Conservation (phyloP, 2,329 filamentous ascomycete genomes). For the Dactylonectria estremocensis region DNA sequence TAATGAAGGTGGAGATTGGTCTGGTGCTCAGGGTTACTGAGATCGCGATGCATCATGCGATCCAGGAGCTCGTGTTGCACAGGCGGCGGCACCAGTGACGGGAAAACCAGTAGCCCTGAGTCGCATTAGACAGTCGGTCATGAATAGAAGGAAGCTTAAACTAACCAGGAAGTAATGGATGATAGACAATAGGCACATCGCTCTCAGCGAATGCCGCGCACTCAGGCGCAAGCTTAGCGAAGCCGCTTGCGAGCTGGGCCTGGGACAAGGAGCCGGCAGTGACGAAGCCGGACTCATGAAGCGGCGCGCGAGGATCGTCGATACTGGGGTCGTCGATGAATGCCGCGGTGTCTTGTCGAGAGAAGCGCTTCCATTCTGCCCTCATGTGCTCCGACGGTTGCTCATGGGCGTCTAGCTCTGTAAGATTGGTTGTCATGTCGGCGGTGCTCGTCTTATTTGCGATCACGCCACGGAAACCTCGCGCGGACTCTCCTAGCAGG, state of each 20-base stretch:
- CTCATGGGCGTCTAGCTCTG: constrained; percentile 80
- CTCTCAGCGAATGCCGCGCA: constrained; percentile 50
- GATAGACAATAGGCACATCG: constrained; percentile 72
- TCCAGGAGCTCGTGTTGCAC: constrained; percentile 81
- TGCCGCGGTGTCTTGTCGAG: constrained; percentile 69
- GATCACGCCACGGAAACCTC: not conserved
- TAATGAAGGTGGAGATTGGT: constrained; percentile 95
- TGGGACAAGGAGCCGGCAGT: constrained; percentile 60
- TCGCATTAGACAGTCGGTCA: constrained; percentile 14
- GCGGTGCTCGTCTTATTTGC: not conserved
- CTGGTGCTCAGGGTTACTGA: constrained; percentile 80
- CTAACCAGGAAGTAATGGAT: constrained; percentile 79
- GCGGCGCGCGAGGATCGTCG: constrained; percentile 64
- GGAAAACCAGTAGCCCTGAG: constrained; percentile 84
- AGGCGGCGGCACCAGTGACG: constrained; percentile 78
- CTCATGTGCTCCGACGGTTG: constrained; percentile 81
- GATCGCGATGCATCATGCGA: constrained; percentile 82
- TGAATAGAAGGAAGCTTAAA: constrained; percentile 10
- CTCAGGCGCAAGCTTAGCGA: constrained; percentile 57
- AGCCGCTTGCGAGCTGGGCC: constrained; percentile 60
- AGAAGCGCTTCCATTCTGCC: constrained; percentile 81
- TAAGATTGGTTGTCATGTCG: constrained; percentile 48
- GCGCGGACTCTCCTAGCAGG: not conserved
- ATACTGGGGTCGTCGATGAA: constrained; percentile 70
- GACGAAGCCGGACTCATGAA: constrained; percentile 62